Base-by-base conservation (phyloP, 139 green algal species). In the Haematococcus lacustris region DNA sequence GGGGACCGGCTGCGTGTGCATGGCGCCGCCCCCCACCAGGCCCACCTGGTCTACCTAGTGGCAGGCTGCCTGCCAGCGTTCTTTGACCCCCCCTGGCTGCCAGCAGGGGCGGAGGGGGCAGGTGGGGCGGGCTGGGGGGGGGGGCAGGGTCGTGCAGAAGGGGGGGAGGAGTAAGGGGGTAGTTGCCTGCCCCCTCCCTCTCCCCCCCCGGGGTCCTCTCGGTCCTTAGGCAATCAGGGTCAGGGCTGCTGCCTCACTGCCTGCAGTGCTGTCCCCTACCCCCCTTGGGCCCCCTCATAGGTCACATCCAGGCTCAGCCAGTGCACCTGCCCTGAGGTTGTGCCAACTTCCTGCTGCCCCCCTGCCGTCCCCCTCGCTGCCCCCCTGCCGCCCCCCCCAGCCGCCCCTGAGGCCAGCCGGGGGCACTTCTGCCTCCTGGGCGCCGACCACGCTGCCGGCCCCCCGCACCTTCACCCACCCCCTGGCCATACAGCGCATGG, bases 351-450 rank as follows among this genome's bases (percentile, higher is more conserved):
- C n/a, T n/a, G n/a, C n/a, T n/a, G n/a, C n/a, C n/a, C n/a, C n/a
- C n/a, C n/a, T n/a, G n/a, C n/a, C n/a, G n/a, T n/a, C n/a, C n/a
- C n/a, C n/a, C 43, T 53, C 43, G n/a, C 5, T 25, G 13, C 60
- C 3, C 9, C 2, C 51, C 30, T 71, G 68, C 70, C 82, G 73
- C 85, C 83, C 50, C 81, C 83, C 59, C 88, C 89, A n/a, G 85
- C 87, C 57, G 90, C 82, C 38, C 90, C 85, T 69, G 85, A 92
- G 39, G 88, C 83, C 32, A 92, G 83, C 34, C 73, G 6, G 30
- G 91, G 77, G 3, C 60, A 47, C 1, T 68, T 71, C 25, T 85
- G n/a, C n/a, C n/a, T n/a, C n/a, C n/a, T n/a, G n/a, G n/a, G n/a
- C n/a, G n/a, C n/a, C n/a, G n/a, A n/a, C n/a, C n/a, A n/a, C n/a